These are phyloP conservation scores for Avena insularis DNA, from an alignment of 176 grass and related monocot species.

Conservation along the genomic window DNA sequence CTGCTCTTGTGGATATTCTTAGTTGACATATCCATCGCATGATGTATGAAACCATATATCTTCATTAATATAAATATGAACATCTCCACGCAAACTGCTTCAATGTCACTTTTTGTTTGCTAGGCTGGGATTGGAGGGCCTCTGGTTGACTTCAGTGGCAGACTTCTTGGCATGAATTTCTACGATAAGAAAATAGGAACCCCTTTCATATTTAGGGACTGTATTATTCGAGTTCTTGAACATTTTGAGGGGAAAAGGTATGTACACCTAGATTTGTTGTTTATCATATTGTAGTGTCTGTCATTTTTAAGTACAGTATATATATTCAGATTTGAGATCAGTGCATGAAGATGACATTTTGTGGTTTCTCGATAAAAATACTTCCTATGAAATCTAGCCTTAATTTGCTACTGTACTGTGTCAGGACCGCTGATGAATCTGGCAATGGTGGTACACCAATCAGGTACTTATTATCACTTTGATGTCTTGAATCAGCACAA, in stretches of 20 bases:
- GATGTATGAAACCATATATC: not conserved
- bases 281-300: not conserved
- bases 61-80: not conserved
- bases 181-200: constrained; percentile 31
- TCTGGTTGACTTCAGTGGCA: constrained; percentile 6
- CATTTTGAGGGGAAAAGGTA: constrained; percentile 39
- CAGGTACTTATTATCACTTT: constrained; percentile 3
- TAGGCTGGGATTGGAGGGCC: constrained; percentile 46
- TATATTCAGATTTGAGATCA: not conserved
- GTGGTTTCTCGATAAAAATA: not conserved
- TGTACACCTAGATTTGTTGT: not conserved
- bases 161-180: constrained; percentile 34
- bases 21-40: not conserved
- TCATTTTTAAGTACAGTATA: not conserved
- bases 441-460: constrained; percentile 9
- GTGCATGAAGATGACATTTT: not conserved
- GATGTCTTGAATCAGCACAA: not conserved
- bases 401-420: constrained; percentile 3
- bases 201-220: not conserved
- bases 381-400: not conserved
- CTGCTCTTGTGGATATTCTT: not conserved
- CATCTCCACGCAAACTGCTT: not conserved
- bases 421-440: not conserved
- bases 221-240: not conserved
- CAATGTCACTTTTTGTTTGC: not conserved